These are phyloP conservation scores for Postia placenta DNA, from an alignment of 768 basidiomycete genomes.

Conservation along the genomic window DNA sequence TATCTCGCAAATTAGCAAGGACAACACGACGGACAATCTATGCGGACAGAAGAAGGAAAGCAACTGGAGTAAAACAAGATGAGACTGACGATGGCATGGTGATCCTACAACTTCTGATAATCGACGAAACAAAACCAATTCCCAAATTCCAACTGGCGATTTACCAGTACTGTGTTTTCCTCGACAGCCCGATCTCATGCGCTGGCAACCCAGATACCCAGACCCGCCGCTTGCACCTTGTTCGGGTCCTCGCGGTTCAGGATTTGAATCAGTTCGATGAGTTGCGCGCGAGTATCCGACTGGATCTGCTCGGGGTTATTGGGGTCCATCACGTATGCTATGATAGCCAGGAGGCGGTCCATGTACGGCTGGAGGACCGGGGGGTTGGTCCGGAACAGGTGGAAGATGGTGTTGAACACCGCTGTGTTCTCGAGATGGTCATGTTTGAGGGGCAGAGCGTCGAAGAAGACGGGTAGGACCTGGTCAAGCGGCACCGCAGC, in stretches of 20 bases:
- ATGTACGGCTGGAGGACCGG: slow-evolving; percentile 66
- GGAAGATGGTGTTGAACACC: slow-evolving; percentile 85
- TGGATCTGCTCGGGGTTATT: slow-evolving; percentile 68
- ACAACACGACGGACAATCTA: background rate
- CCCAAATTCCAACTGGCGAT: background rate
- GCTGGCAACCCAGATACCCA: slow-evolving; percentile 41
- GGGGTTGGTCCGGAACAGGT: slow-evolving; percentile 75
- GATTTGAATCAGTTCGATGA: slow-evolving; percentile 67
- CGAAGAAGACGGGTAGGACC: slow-evolving; percentile 81
- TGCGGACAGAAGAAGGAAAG: background rate
- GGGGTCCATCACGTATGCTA: slow-evolving; percentile 79
- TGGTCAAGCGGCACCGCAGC: slow-evolving; percentile 82
- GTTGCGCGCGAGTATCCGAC: slow-evolving; percentile 68
- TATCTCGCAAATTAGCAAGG: background rate
- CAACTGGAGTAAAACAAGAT: background rate
- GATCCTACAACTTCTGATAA: background rate
- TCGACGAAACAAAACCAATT: background rate
- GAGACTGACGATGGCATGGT: background rate
- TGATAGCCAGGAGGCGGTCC: slow-evolving; percentile 73
- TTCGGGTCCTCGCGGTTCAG: slow-evolving; percentile 72
- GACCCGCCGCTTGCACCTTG: slow-evolving; percentile 77
- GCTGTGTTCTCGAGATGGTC: slow-evolving; percentile 89
- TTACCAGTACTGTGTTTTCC: background rate
- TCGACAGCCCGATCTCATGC: background rate
- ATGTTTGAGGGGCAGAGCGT: slow-evolving; percentile 78